These are phyloP conservation scores for Trametes coccinea DNA, from an alignment of 768 basidiomycete species.

Conservation along the genomic window DNA sequence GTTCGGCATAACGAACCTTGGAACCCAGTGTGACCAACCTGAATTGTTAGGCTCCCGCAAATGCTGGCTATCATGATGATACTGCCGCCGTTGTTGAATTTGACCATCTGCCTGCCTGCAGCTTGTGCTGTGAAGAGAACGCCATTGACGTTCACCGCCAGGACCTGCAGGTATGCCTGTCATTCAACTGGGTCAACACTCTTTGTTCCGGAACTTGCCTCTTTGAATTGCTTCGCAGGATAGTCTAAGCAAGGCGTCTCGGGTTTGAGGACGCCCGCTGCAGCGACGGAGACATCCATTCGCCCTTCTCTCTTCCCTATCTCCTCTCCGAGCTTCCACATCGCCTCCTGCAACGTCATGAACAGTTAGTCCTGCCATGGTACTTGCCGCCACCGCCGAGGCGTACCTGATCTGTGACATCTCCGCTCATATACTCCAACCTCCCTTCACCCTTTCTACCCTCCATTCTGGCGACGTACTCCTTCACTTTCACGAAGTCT, in stretches of 20 bases:
- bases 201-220: conserved; percentile 37
- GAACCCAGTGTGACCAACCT: conserved; percentile 38
- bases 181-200: too few species aligned
- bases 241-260: conserved; percentile 66
- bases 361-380: too few species aligned
- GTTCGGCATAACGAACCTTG: too few species aligned
- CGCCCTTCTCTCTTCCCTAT: conserved; percentile 69
- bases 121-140: conserved; percentile 40
- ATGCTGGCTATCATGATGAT: conserved; percentile 46
- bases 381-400: too few species aligned
- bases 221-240: conserved; percentile 60
- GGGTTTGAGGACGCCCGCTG: conserved; percentile 63
- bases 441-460: conserved; percentile 30
- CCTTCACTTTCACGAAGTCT: conserved; percentile 56
- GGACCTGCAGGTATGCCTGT: conserved; percentile 41
- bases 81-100: conserved; percentile 37
- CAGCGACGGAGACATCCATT: conserved; percentile 76
- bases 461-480: conserved; percentile 36
- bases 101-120: conserved; percentile 37
- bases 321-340: conserved; percentile 54
- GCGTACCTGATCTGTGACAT: conserved; percentile 62
- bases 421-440: conserved; percentile 61
- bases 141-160: conserved; percentile 59
- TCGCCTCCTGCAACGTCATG: conserved; percentile 21
- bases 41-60: conserved; percentile 58